Conservation (phyloP, 164 flowering plant genomes). For the Houttuynia cordata region DNA sequence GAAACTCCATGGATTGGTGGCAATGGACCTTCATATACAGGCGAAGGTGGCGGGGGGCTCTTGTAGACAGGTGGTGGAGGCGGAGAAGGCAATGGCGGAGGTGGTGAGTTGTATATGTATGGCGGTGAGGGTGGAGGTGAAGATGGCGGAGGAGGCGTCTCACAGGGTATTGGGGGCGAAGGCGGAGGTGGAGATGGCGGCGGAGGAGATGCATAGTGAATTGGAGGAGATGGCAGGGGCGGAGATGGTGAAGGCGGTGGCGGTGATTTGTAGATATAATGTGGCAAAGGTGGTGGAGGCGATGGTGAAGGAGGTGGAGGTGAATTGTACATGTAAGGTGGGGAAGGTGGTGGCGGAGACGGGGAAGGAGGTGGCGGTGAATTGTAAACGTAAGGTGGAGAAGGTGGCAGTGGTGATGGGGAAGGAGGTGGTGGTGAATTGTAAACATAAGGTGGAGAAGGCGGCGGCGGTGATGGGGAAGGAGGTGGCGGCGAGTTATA, state of each 20-base stretch:
- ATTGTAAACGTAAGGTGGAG: not conserved
- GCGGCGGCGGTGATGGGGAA: not conserved
- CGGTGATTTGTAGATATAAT: not conserved
- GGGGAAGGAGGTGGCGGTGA: conserved; percentile 4
- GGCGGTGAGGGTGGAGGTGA: conserved; percentile 7
- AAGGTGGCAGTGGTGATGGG: conserved; percentile 3
- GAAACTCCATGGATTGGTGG: conserved; percentile 53
- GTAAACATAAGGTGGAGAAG: not conserved
- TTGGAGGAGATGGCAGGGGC: conserved; percentile 1
- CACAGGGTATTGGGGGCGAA: conserved; percentile 19
- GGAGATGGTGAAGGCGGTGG: conserved; percentile 1
- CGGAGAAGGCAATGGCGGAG: conserved; percentile 9
- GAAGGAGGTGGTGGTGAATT: conserved; percentile 6
- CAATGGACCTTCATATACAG: conserved; percentile 59
- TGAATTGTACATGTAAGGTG: too few relatives aligned
- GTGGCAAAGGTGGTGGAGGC: not conserved
- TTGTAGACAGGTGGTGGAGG: conserved; percentile 11
- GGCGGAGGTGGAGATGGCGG: conserved; percentile 21
- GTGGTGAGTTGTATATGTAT: conserved; percentile 2
- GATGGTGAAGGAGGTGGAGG: conserved; percentile 9
- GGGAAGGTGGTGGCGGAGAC: too few relatives aligned
- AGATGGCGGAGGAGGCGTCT: too few relatives aligned
- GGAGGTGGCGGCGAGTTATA: conserved; percentile 6
- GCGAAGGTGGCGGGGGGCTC: conserved; percentile 31
- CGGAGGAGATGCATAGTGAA: conserved; percentile 4